Evolutionary conservation across 1,284 basidiomycete species (phyloP).

Genomic region (Sparassis latifolia): DNA sequence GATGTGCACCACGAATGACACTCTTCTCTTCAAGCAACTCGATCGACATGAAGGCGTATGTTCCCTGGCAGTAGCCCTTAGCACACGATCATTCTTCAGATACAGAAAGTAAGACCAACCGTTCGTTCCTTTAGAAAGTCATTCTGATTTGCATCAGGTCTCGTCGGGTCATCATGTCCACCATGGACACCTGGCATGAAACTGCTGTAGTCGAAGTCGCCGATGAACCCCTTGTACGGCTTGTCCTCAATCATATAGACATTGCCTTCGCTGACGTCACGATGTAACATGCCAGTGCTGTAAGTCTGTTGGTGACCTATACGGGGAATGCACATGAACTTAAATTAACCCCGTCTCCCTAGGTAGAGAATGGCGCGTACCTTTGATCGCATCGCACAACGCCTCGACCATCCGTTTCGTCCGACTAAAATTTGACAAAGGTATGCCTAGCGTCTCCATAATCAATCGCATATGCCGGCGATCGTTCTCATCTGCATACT

Average conservation of each 20-base stretch:
- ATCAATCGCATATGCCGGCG: conserved; percentile 2
- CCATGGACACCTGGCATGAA: background rate
- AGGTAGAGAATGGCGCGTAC: conserved; percentile 1
- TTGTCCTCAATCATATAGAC: conserved; percentile 4
- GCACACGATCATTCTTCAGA: background rate
- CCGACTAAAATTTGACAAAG: conserved; percentile 4
- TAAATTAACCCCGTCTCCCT: background rate
- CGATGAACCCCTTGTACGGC: conserved; percentile 6
- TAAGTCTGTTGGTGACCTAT: background rate
- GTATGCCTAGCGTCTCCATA: conserved; percentile 5
- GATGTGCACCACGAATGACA: conserved; percentile 2
- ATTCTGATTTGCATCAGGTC: background rate
- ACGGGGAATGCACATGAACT: background rate
- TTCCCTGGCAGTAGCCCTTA: conserved; percentile 5
- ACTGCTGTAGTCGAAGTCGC: conserved; percentile 10
- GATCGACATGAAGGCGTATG: conserved; percentile 11
- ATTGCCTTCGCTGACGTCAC: conserved; percentile 11
- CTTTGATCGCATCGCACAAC: conserved; percentile 8
- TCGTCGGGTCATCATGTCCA: background rate
- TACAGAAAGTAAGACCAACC: conserved; percentile 1
- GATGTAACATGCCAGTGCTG: conserved; percentile 6
- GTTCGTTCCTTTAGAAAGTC: conserved; percentile 4
- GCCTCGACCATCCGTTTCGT: conserved; percentile 10
- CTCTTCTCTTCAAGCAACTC: background rate
- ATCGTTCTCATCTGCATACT: background rate